Evolutionary conservation across 2,329 filamentous ascomycete genomes (phyloP), one percentile per base, ranked within the genome.

Genomic region (Arthroderma sp.): DNA sequence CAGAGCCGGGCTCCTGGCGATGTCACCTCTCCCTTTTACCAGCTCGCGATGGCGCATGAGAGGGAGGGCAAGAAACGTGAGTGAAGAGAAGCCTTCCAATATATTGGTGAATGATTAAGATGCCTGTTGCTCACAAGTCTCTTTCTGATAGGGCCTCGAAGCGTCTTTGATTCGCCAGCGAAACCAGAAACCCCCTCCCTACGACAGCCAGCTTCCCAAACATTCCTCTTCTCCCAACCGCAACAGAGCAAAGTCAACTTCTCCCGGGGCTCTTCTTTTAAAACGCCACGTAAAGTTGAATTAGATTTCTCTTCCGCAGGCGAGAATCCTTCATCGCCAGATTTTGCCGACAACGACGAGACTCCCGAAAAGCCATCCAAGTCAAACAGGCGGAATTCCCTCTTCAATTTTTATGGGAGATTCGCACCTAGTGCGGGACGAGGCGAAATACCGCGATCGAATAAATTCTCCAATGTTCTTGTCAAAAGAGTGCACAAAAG

Each of bases 361-460:
- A 72, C 69, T 0, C 69, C 69, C 2, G 67, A 70, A 38, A 60
- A 56, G 31, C 52, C 56, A 4, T 49, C 53, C 4, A 63, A 58
- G 45, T 45, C 57, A 1, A 57, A 56, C 28, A 63, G 64, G 47
- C 57, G 62, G 27, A 67, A 62, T 47, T 66, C 61, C 10, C 50
- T 65, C 6, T 66, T 63, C 45, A 61, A 60, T 39, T 57, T 68
- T 43, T 68, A 65, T 40, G 63, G 63, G 28, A 62, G 61, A 38
- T 68, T 66, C 43, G 62, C 61, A n/a, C 61, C 65, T 1, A 68
- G 65, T 42, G 64, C 82, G 0, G 82, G 82, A 1, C 73, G 76
- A 51, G 82, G 81, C 38, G 80, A 84, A 53, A 75, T 85, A 42
- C 63, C 70, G 2, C 68, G 74, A 33, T 62, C 69, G 47, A 62